phyloP scores from a whole-genome alignment of 768 basidiomycete species.

The Lactarius hengduanensis region DNA sequence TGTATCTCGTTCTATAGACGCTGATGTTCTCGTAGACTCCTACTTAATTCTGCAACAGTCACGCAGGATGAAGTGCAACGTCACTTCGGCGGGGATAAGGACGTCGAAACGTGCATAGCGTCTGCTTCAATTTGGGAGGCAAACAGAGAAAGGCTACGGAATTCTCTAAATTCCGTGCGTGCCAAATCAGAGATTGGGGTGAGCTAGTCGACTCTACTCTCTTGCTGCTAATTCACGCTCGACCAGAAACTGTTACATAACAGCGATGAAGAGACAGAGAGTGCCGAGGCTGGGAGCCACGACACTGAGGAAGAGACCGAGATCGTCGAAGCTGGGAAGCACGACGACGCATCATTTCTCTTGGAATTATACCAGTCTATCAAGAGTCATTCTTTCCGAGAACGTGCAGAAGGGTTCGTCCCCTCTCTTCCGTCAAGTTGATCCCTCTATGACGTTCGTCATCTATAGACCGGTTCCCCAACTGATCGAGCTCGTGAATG shows the following conservation, averaged over 20 bases:
- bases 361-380: slow-evolving; percentile 23
- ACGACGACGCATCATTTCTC: slow-evolving; percentile 24
- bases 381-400: slow-evolving; percentile 19
- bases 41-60: slow-evolving; percentile 13
- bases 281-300: slow-evolving; percentile 15
- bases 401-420: slow-evolving; percentile 18
- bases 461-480: slow-evolving; percentile 15
- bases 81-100: slow-evolving; percentile 14
- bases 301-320: slow-evolving; percentile 12
- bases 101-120: slow-evolving; percentile 18
- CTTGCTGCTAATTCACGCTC: neutral
- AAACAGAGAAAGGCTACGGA: slow-evolving; percentile 13
- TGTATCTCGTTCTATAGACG: neutral
- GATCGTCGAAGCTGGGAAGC: slow-evolving; percentile 19
- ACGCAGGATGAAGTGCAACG: slow-evolving; percentile 20
- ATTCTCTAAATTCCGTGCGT: neutral
- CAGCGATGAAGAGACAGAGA: slow-evolving; percentile 13
- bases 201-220: neutral
- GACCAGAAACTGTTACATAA: slow-evolving; percentile 12
- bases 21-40: slow-evolving; percentile 13
- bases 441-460: neutral
- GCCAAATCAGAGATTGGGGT: slow-evolving; percentile 13
- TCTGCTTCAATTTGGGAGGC: slow-evolving; percentile 16
- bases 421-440: neutral
- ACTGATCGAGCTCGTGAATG: slow-evolving; percentile 21